Base-by-base conservation (phyloP, 306 rosid genomes). In the Ormosia semicastrata region DNA sequence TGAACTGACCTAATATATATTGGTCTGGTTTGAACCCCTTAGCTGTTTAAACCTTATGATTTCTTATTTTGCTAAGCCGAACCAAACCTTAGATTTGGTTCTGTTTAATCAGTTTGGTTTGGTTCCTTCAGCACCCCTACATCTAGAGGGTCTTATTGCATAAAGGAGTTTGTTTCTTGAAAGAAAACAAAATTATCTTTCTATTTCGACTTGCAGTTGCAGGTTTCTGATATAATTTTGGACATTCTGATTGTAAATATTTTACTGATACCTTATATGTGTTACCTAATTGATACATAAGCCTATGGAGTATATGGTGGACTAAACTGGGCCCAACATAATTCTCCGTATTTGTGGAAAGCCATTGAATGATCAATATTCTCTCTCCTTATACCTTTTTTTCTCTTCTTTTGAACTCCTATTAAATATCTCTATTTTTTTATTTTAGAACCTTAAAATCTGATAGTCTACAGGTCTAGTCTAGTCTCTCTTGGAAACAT, bases 71-170 rank as follows among this genome's bases (percentile, higher is more conserved):
- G 78, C 62, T 56, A 33, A 50, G 34, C 72, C 36, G 17, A 39
- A 41, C 47, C 62, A 41, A 53, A 33, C 62, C 67, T 13, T 65
- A 74, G 9, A 44, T 17, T 76, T 52, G 36, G 44, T 58, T 69
- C 32, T 15, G 18, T 69, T 70, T 71, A 39, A 59, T 50, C 30
- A 8, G 57, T 76, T 75, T 76, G 37, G 77, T 68, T 77, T 76
- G 69, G 67, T 62, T 50, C 74, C 79, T 47, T 76, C 71, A 71
- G 24, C 82, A 24, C 50, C 15, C 11, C n/a, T 30, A 46, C 33
- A 9, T 41, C 47, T n/a, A 7, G 43, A 32, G 34, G 14, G 58
- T 65, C 60, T 73, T 41, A 53, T 8, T 53, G 68, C 50, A 41
- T 66, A 17, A 53, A 64, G 64, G 68, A 44, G 63, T 66, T 34